These are phyloP conservation scores for Pichia sp. DNA, from an alignment of 1,139 yeast genomes.

Conservation along the genomic window DNA sequence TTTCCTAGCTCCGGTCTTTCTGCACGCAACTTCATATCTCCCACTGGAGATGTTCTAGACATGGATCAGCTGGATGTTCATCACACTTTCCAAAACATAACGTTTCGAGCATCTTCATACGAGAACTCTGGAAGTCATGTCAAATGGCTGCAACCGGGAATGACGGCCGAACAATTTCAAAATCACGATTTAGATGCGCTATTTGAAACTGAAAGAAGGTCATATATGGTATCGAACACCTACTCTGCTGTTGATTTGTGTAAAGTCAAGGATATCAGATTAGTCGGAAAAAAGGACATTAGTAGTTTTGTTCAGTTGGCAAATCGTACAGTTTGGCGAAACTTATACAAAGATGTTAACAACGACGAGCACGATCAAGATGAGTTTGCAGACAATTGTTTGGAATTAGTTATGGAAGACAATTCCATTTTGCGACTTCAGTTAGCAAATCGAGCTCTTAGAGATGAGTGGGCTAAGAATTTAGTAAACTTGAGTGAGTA, in stretches of 20 bases:
- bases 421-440: constrained; percentile 45
- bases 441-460: constrained; percentile 40
- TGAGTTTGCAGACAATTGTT: constrained; percentile 34
- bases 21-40: constrained; percentile 24
- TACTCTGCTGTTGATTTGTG: constrained; percentile 55
- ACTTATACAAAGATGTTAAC: neutral
- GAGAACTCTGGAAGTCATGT: constrained; percentile 41
- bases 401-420: constrained; percentile 44
- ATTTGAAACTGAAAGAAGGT: constrained; percentile 55
- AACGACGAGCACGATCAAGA: constrained; percentile 24
- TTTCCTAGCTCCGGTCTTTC: constrained; percentile 26
- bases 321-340: constrained; percentile 37
- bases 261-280: constrained; percentile 34
- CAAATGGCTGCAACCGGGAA: constrained; percentile 44
- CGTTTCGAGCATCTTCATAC: constrained; percentile 27
- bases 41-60: constrained; percentile 22
- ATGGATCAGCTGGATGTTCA: constrained; percentile 16
- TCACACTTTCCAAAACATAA: constrained; percentile 1
- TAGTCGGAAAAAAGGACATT: constrained; percentile 26
- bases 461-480: constrained; percentile 61
- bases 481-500: constrained; percentile 39
- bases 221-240: constrained; percentile 48
- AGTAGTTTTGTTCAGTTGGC: constrained; percentile 31
- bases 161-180: constrained; percentile 33
- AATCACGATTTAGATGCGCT: constrained; percentile 49